Conservation (phyloP, 345 rosid genomes). For the Corymbia maculata region DNA sequence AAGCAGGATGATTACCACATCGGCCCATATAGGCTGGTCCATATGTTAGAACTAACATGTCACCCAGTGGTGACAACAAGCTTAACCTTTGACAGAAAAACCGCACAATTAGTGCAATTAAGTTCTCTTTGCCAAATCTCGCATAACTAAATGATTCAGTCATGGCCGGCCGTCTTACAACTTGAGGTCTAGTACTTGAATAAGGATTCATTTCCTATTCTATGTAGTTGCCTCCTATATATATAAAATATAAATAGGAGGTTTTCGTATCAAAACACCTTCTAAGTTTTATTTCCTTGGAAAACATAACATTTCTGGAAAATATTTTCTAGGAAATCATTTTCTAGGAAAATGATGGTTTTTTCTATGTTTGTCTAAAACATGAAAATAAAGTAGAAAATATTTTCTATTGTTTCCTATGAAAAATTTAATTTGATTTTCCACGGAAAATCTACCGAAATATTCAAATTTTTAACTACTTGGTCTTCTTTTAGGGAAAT, state of each 20-base stretch:
- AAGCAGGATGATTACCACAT: no score
- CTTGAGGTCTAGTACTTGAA: background rate
- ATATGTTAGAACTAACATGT: background rate
- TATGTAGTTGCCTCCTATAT: background rate
- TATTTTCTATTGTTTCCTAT: no score
- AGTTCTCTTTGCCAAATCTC: background rate
- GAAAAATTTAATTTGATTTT: no score
- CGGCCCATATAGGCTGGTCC: background rate
- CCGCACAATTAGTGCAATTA: background rate
- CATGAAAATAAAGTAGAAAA: no score
- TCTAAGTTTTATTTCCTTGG: background rate
- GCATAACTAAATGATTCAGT: background rate
- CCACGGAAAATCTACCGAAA: no score
- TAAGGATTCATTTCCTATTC: background rate
- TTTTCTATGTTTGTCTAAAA: no score
- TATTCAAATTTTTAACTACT: no score
- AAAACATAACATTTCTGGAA: no score
- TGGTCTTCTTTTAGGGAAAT: no score
- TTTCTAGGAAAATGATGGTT: no score
- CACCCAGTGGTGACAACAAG: accelerated
- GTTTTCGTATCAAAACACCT: background rate
- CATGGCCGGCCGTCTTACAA: background rate
- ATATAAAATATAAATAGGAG: background rate
- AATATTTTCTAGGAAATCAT: no score
- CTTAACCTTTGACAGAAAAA: background rate